Evolutionary conservation across 805 yeast species (phyloP), one percentile per base, ranked within the genome.

Genomic region (Geotrichum ghanense): DNA sequence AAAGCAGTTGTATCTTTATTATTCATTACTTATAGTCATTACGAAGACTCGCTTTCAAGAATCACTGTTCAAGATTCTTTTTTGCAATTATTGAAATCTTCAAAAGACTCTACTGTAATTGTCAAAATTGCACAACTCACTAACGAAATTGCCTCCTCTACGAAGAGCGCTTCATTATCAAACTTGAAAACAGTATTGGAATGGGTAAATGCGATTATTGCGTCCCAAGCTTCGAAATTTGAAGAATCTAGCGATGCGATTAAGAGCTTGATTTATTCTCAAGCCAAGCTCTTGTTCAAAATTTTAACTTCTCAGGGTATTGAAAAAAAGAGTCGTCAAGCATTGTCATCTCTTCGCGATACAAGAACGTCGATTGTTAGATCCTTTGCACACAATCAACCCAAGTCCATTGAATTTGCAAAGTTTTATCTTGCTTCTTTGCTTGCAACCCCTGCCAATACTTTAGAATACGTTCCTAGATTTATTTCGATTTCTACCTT

Each of bases 141-240:
- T 22, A 22, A 41, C 35, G 43, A n/a, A 21, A 21, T 45, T 34
- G 41, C 43, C 41, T 42, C 27, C 3, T 35, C 43, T 3, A 26
- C 41, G 31, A 45, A 45, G 10, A n/a, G 22, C 5, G 16, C 43
- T 10, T 83, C 90, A 1, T 59, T 73, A 3, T 66, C 75, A 2
- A 85, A 78, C 59, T 66, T 79, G 50, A 58, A 78, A 51, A 71
- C 80, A 23, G 61, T 83, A 22, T 64, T 83, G 37, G 68, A 70
- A 16, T 83, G 89, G 88, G 62, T 69, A 42, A 68, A 71, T 44
- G 58, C 59, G 43, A 55, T 75, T 59, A 41, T 65, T 3, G 53
- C 51, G 22, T 50, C 44, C 2, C 22, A 48, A 12, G 48, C 35
- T 40, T 12, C 22, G 14, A 42, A 42, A 6, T 42, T 12, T 59